Evolutionary conservation across 2,329 filamentous ascomycete genomes (phyloP), one percentile per base, ranked within the genome.

Genomic region (Aspergillus aculeatinus): DNA sequence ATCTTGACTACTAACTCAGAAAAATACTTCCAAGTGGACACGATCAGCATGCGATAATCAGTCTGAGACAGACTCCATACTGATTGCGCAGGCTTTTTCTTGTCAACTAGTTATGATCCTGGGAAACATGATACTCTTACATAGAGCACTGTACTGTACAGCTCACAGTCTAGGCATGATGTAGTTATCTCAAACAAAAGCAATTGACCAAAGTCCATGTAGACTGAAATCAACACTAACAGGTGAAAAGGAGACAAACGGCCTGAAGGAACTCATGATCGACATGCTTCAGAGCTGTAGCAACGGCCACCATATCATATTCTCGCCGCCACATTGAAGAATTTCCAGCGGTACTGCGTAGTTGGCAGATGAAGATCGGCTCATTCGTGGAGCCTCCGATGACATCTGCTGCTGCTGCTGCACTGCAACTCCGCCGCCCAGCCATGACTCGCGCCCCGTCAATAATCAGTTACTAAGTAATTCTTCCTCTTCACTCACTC

Each of bases 311-410:
- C 39, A 44, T 44, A 44, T 44, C 39, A 44, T 44, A 44, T 19
- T 44, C n/a, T 39, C n/a, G 42, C 27, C 31, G 52, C 39, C 39
- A 44, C 47, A 27, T 39, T 42, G 52, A 54, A 54, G 52, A 16
- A 33, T 33, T 33, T 27, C 23, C 25, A 27, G 14, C 27, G 27
- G 27, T 29, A 29, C 27, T 14, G 60, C 16, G 51, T 31, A 52
- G 61, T 67, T 67, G 65, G 63, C 62, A 60, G 61, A 65, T 62
- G 68, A 89, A 92, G 68, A 88, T 89, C 0, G 82, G 85, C 63
- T 87, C 85, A 77, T 73, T 74, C 68, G 72, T 67, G 63, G 70
- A 70, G 70, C 57, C 55, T 49, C 65, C 68, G 71, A 74, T 73
- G 72, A 73, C 72, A 74, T 75, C 68, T 70, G 73, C 65, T 67